These are phyloP conservation scores for Naumovozyma castellii DNA, from an alignment of 805 yeast species.

Conservation along the genomic window DNA sequence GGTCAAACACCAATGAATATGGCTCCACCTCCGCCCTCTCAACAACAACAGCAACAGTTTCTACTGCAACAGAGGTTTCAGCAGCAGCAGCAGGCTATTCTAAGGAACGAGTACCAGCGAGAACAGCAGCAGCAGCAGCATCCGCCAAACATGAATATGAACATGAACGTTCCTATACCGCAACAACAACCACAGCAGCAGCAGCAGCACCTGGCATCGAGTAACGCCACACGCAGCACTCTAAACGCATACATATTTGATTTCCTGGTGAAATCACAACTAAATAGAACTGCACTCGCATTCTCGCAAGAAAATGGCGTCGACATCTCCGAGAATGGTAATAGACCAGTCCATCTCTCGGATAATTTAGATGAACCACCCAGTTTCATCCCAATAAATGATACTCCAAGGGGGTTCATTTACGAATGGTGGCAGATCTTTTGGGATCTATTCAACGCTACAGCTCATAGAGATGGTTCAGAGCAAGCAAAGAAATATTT, in stretches of 20 bases:
- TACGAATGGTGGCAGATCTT: slow-evolving; percentile 95
- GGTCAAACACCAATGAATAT: neutral
- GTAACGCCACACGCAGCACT: neutral
- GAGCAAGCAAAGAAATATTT: slow-evolving; percentile 61
- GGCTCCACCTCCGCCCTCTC: neutral
- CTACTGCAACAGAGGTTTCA: neutral
- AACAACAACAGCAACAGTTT: slow-evolving; percentile 1
- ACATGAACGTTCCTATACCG: neutral
- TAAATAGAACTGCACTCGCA: slow-evolving; percentile 60
- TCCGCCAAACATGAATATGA: neutral
- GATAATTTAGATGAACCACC: neutral
- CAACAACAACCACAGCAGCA: neutral
- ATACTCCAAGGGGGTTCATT: slow-evolving; percentile 79
- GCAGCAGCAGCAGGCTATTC: neutral
- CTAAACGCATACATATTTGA: slow-evolving; percentile 81
- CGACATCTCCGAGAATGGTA: slow-evolving; percentile 35
- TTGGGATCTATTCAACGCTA: slow-evolving; percentile 86
- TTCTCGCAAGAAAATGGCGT: slow-evolving; percentile 59
- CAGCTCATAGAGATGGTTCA: slow-evolving; percentile 57
- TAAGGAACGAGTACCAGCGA: neutral
- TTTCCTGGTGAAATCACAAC: slow-evolving; percentile 64
- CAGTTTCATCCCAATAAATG: slow-evolving; percentile 26
- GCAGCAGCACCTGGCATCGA: neutral
- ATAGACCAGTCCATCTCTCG: slow-evolving; percentile 2
- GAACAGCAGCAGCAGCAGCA: slow-evolving; percentile 1